Conservation (phyloP, 192 early-diverging fungal species). For the Backusella westeae region DNA sequence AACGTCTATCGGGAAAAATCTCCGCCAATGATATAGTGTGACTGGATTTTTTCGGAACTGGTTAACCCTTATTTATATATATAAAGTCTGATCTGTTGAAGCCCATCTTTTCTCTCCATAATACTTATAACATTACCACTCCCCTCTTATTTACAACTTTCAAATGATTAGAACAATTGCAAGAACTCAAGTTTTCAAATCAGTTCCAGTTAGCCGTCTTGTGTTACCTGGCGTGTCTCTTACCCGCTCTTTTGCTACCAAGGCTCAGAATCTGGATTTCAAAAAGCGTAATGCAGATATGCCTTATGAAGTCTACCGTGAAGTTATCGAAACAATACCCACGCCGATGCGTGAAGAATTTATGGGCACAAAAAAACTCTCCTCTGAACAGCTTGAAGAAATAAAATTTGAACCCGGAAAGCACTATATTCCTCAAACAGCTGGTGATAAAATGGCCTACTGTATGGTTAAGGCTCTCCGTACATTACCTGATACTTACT, state of each 20-base stretch:
- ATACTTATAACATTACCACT: not conserved
- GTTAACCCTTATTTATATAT: not conserved
- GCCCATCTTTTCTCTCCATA: not conserved
- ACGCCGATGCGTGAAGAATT: conserved; percentile 64
- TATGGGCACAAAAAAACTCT: conserved; percentile 46
- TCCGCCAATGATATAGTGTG: not conserved
- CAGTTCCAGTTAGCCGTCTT: not conserved
- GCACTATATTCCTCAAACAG: conserved; percentile 58
- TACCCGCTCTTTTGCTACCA: not conserved
- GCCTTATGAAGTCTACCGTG: conserved; percentile 23
- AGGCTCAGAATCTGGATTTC: not conserved
- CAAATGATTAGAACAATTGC: conserved; percentile 1
- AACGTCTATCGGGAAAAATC: not conserved
- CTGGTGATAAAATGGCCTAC: conserved; percentile 64
- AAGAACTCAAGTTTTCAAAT: not conserved
- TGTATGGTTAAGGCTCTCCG: conserved; percentile 62
- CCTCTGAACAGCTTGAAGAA: conserved; percentile 55
- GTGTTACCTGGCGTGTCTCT: not conserved
- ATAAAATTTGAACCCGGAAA: conserved; percentile 58
- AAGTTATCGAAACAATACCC: conserved; percentile 34
- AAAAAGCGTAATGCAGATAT: conserved; percentile 8
- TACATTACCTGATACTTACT: conserved; percentile 65
- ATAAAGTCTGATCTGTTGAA: not conserved
- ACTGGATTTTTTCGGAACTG: not conserved
- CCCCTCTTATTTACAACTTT: not conserved